Evolutionary conservation across 1,139 yeast species (phyloP).

Genomic region (Candida sanyaensis): DNA sequence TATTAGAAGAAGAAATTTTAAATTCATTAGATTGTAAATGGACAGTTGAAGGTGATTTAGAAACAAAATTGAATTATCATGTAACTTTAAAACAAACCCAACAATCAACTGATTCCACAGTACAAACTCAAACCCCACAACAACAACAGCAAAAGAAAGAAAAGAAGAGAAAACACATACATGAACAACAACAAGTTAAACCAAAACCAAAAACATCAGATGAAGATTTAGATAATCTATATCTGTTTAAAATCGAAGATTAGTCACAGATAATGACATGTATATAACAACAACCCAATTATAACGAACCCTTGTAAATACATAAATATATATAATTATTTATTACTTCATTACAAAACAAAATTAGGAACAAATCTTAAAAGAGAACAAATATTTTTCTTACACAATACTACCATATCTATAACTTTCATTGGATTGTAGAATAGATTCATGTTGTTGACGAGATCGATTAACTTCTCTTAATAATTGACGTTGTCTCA

Average conservation of each 20-base stretch:
- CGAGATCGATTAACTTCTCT: slow-evolving; percentile 15
- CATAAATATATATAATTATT: not conserved
- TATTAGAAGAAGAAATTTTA: slow-evolving; percentile 27
- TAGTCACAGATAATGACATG: slow-evolving; percentile 12
- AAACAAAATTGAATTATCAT: slow-evolving; percentile 20
- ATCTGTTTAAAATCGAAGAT: slow-evolving; percentile 44
- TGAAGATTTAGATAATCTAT: slow-evolving; percentile 43
- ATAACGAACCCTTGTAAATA: slow-evolving; percentile 6
- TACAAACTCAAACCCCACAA: slow-evolving; percentile 10
- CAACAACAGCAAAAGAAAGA: slow-evolving; percentile 8
- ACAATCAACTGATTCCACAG: slow-evolving; percentile 11
- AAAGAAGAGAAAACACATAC: slow-evolving; percentile 17
- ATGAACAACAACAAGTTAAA: slow-evolving; percentile 10
- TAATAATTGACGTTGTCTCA: slow-evolving; percentile 24
- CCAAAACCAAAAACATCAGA: slow-evolving; percentile 18
- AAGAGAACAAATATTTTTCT: not conserved
- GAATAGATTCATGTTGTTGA: slow-evolving; percentile 5
- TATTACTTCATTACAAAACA: too few relatives aligned
- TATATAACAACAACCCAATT: not conserved
- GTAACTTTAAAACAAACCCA: slow-evolving; percentile 22
- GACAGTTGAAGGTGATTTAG: slow-evolving; percentile 32
- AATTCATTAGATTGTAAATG: slow-evolving; percentile 29
- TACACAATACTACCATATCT: slow-evolving; percentile 29
- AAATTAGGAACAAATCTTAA: too few relatives aligned
- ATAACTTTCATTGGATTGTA: slow-evolving; percentile 18